phyloP scores from a whole-genome alignment of 768 basidiomycete species.

The Boletus speciosus region DNA sequence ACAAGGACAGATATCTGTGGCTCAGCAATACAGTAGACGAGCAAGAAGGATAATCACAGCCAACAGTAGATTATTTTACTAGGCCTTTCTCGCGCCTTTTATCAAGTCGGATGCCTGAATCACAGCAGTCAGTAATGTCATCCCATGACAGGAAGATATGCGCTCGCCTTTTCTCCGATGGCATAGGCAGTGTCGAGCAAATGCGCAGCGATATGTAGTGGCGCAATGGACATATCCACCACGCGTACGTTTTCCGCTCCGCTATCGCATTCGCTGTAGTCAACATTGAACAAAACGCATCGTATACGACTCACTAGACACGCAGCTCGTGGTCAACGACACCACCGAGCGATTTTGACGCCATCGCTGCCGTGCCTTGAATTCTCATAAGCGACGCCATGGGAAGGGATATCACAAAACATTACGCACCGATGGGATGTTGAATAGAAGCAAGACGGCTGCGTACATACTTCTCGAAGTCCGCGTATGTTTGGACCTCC shows the following conservation, averaged over 20 bases:
- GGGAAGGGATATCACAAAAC: background rate
- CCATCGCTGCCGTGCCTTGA: constrained; percentile 20
- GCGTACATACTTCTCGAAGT: constrained; percentile 14
- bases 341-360: constrained; percentile 15
- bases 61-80: background rate
- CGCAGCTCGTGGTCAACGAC: constrained; percentile 17
- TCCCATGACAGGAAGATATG: background rate
- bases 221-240: constrained; percentile 16
- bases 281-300: background rate
- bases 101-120: constrained; percentile 13
- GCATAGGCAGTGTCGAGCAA: constrained; percentile 18
- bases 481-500: constrained; percentile 15
- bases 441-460: background rate
- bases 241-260: constrained; percentile 18
- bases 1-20: background rate
- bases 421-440: constrained; percentile 14
- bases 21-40: background rate
- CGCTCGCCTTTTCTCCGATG: constrained; percentile 14
- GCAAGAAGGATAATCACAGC: background rate
- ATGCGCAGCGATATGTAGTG: constrained; percentile 13
- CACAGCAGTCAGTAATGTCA: background rate
- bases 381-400: background rate
- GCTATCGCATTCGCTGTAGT: background rate
- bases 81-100: background rate
- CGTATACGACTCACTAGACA: constrained; percentile 6